Evolutionary conservation across 2,329 filamentous ascomycete species (phyloP), one percentile per base, ranked within the genome.

Genomic region (Trichoderma sp.): DNA sequence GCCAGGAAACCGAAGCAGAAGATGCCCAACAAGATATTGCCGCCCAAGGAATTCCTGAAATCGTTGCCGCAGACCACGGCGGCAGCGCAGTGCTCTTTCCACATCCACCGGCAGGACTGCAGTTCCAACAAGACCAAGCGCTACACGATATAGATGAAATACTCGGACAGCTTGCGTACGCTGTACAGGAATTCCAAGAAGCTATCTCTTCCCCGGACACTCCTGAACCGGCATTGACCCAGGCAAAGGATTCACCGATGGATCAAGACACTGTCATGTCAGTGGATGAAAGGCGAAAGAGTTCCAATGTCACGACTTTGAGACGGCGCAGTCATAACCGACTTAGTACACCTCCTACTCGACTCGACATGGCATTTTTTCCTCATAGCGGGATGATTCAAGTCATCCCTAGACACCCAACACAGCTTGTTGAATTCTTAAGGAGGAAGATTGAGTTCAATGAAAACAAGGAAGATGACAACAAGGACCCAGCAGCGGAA

Each of bases 351-450:
- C 64, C 68, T 14, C 67, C 67, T 6, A 58, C 62, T 57, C 74
- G 69, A 39, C 74, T 78, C 4, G 77, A 80, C 71, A 82, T 82
- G 81, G 75, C 77, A 0, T 83, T 81, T 70, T 78, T 79, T 26
- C 82, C 82, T 14, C 80, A 82, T 53, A 77, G 69, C 12, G 81
- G 81, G 18, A 53, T 66, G 9, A 72, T 76, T 7, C 60, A 71
- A 14, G 66, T 72, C 51, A 71, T 76, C 14, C 76, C 77, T 3
- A 72, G 73, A 32, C 28, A 72, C 1, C 63, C 72, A 4, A 2
- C 5, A 3, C 24, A 67, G 14, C 72, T 80, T 51, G 47, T 76
- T 14, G 18, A 51, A 4, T 77, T 81, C 61, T 57, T 81, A 36
- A 62, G 63, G 57, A 72, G 74, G 32, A 66, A 70, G 1, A 26